Evolutionary conservation across 75 land plant genomes (phyloP), one percentile per base, ranked within the genome.

Genomic region (Adiantum capillusveneris): DNA sequence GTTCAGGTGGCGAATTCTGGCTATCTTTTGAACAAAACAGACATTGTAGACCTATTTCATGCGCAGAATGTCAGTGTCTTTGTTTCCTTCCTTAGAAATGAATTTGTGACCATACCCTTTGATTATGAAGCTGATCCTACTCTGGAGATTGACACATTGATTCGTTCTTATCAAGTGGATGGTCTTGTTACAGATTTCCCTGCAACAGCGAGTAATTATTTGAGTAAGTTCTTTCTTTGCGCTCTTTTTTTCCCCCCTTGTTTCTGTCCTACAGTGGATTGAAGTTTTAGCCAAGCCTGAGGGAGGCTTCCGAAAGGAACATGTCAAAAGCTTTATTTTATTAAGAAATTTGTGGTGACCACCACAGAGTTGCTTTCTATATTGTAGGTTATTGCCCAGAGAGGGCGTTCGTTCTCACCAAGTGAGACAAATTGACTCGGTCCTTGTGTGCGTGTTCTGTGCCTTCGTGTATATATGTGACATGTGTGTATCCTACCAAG

Each of bases 181-280:
- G 97, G 95, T 1, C 21, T 92, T 9, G 44, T 85, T 21, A 88
- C 94, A 3, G 94, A 92, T 16, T 83, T 63, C 59, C 97, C 97
- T 6, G 71, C 65, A 25, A 92, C 95, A 19, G 79, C 88, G 20
- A 68, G 25, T 14, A 56, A 61, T 28, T 87, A 81, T 55, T 39
- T 84, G 50, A 70, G 91, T 87, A 73, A 80, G 84, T 25, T 12
- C 14, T 53, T 53, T 14, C 25, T 19, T 1, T 24, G 14, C 1
- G 3, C 28, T 2, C 5, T 11, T 53, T 22, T 25, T 14, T 26
- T 24, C 28, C 13, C 2, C 28, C 1, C 24, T 25, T 53, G 29
- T 25, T 18, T 53, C 12, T 53, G 55, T 14, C 28, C 13, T 2
- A n/a, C 21, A 18, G 50, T 17, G 22, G 50, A 6, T 46, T n/a